Conservation (phyloP, 768 basidiomycete species). For the Mrakia gelida region DNA sequence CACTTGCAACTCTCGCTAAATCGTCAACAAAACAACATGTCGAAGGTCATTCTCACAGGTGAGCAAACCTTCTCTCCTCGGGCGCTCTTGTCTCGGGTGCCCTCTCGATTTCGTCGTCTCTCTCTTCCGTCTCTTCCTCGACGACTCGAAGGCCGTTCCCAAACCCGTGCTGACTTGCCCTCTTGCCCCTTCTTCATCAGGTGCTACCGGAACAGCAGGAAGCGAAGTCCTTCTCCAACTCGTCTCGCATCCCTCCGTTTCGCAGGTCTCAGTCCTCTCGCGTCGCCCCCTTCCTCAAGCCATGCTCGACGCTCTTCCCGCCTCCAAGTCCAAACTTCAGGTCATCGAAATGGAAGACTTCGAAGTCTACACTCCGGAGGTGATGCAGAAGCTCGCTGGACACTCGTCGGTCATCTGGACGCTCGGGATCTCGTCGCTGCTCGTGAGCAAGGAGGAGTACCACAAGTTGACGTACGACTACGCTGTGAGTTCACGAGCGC, state of each 20-base stretch:
- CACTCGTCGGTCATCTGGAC: not conserved
- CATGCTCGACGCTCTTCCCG: not conserved
- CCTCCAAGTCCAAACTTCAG: not conserved
- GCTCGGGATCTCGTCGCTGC: not conserved
- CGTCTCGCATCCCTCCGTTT: not conserved
- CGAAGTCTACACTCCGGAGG: not conserved
- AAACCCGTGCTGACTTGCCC: no score
- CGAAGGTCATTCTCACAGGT: no score
- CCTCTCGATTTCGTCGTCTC: no score
- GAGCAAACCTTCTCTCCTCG: no score
- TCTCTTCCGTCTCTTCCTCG: no score
- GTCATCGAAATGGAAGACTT: not conserved
- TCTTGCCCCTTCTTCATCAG: not conserved
- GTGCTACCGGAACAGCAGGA: not conserved
- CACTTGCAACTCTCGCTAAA: no score
- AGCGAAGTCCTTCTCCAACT: slow-evolving; percentile 6
- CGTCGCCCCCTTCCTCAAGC: not conserved
- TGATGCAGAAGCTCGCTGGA: not conserved
- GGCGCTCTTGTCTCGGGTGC: no score
- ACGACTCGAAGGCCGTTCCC: no score
- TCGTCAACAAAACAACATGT: no score
- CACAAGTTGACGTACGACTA: not conserved
- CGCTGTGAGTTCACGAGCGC: not conserved
- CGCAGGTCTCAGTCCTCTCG: not conserved
- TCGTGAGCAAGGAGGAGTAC: not conserved